Conservation (phyloP, 78 protist genomes). For the Chrysochromulina parva region DNA sequence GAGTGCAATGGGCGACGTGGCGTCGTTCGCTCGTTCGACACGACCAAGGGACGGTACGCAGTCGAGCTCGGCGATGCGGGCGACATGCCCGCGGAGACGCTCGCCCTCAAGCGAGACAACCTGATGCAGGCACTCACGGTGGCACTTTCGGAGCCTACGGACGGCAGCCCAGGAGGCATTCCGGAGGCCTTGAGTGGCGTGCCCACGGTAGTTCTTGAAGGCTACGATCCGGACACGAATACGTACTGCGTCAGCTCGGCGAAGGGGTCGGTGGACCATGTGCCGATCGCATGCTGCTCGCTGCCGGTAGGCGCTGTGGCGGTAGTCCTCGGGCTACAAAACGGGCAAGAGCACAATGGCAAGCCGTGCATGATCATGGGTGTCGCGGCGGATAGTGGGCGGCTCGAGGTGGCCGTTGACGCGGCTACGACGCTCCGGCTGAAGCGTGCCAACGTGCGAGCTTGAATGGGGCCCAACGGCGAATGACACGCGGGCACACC, state of each 20-base stretch:
- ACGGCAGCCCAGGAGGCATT: neutral
- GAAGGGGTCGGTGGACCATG: neutral
- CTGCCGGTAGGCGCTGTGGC: neutral
- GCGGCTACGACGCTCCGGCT: neutral
- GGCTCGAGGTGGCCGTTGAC: neutral
- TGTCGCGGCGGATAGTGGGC: neutral
- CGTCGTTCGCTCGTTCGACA: neutral
- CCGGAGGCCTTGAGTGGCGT: neutral
- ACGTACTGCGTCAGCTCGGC: neutral
- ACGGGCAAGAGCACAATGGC: neutral
- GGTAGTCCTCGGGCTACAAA: neutral
- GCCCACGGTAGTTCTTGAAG: neutral
- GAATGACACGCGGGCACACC: too few relatives aligned
- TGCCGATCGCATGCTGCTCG: neutral
- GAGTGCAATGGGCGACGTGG: neutral
- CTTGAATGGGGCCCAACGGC: neutral
- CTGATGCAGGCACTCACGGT: neutral
- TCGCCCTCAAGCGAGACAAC: neutral
- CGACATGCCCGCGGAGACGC: neutral
- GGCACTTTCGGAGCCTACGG: neutral
- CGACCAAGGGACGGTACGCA: neutral
- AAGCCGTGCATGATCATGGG: neutral
- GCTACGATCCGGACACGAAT: neutral
- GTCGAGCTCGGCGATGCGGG: neutral
- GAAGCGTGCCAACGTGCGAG: neutral